Evolutionary conservation across 2,329 filamentous ascomycete species (phyloP).

Genomic region (Macrophomina tecta): DNA sequence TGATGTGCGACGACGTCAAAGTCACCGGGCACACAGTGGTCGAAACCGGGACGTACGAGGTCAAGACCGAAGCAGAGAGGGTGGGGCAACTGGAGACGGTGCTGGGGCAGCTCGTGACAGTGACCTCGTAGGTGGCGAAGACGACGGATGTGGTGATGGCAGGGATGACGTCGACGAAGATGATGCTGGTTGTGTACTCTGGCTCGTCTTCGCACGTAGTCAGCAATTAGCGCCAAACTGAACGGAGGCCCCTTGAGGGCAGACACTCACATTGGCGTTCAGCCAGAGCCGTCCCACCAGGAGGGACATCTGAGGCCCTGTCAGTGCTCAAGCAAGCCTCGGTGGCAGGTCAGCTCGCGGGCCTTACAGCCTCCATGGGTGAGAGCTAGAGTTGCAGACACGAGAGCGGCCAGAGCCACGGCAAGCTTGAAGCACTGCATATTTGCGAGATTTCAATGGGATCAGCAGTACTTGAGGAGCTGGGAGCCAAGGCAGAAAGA

Average conservation of each 20-base stretch:
- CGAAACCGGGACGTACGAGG: conserved; percentile 47
- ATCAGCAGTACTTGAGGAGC: background rate
- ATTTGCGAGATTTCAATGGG: background rate
- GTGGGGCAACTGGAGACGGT: conserved; percentile 48
- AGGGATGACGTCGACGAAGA: conserved; percentile 37
- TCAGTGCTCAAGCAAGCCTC: background rate
- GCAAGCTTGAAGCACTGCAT: conserved; percentile 27
- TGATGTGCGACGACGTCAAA: conserved; percentile 32
- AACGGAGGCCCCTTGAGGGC: background rate
- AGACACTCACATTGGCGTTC: conserved; percentile 3
- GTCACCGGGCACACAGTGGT: conserved; percentile 54
- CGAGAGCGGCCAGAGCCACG: conserved; percentile 20
- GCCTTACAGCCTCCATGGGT: conserved; percentile 11
- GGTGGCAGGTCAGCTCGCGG: background rate
- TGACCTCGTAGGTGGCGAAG: conserved; percentile 52
- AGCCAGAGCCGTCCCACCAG: background rate
- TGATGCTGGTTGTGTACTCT: conserved; percentile 13
- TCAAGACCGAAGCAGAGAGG: conserved; percentile 43
- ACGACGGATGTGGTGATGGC: conserved; percentile 49
- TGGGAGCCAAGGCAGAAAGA: conserved; percentile 7
- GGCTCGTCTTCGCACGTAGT: background rate
- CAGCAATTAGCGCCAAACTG: background rate
- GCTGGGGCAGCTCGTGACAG: conserved; percentile 49
- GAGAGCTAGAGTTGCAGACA: conserved; percentile 17
- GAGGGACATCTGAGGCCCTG: background rate